A percentile compares a stretch with the other conserved stretches of the same genome.
Conservation (phyloP, 306 rosid species). For the Cucumis melo region DNA sequence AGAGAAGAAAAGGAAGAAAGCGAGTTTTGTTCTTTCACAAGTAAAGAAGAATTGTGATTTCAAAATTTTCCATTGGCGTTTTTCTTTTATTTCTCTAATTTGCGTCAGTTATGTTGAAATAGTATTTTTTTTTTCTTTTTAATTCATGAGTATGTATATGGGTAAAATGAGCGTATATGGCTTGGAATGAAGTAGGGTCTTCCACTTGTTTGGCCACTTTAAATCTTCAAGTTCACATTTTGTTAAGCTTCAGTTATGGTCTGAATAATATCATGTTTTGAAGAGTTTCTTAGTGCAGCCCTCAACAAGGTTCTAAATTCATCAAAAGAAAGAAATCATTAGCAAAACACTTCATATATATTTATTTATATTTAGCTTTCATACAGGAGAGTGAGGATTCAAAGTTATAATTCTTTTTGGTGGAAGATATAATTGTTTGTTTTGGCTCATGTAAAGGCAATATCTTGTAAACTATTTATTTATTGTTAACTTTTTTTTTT, state of each 20-base stretch:
- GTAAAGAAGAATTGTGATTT: constrained; percentile 8
- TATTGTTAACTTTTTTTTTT: too few species aligned
- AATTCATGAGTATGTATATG: neutral
- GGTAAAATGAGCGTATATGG: neutral
- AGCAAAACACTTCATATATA: neutral
- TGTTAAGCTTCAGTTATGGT: neutral
- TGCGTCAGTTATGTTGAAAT: neutral
- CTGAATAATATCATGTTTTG: neutral
- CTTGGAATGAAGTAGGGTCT: neutral
- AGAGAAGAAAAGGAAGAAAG: constrained; percentile 66
- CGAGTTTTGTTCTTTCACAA: constrained; percentile 58
- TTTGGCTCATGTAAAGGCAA: too few species aligned
- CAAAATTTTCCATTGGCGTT: neutral
- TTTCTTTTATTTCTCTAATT: neutral
- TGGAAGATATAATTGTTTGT: too few species aligned
- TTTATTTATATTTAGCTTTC: too few species aligned
- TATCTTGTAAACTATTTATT: too few species aligned
- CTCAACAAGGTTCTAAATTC: neutral
- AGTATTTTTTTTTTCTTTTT: neutral
- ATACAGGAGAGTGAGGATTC: too few species aligned
- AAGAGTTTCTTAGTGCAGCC: neutral
- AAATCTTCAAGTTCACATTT: neutral
- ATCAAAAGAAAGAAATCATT: neutral
- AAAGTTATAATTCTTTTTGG: too few species aligned
- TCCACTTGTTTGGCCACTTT: neutral